Percentiles rank a stretch among this genome's conserved stretches.
These are phyloP conservation scores for Suhomyces kunorum DNA, from an alignment of 1,139 yeast species.

Conservation along the genomic window DNA sequence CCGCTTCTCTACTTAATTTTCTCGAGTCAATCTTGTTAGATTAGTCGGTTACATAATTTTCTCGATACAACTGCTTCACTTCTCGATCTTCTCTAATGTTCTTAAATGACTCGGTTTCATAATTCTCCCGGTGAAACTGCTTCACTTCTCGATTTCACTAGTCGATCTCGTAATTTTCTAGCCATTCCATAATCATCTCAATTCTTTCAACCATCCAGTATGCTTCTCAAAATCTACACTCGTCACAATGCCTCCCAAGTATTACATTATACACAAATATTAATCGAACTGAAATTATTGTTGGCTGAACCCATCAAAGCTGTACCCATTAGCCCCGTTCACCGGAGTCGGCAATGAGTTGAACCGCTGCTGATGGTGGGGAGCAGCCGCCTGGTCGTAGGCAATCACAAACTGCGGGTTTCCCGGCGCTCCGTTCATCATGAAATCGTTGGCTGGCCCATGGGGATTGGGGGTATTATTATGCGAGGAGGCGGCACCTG, in stretches of 20 bases:
- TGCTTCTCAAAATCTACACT: no score
- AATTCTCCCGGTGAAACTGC: no score
- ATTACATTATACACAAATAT: slow-evolving; percentile 5
- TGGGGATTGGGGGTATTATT: slow-evolving; percentile 12
- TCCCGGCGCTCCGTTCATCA: slow-evolving; percentile 11
- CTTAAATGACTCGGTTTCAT: no score
- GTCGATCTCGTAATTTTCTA: no score
- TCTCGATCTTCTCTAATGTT: no score
- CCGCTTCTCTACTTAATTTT: no score
- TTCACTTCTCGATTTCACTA: no score
- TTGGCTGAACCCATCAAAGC: slow-evolving; percentile 18
- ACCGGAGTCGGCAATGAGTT: slow-evolving; percentile 34
- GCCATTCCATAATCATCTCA: no score
- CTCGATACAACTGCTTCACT: no score
- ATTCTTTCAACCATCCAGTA: no score
- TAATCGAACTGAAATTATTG: slow-evolving; percentile 8
- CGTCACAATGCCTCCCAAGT: slow-evolving; percentile 3
- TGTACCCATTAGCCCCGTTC: slow-evolving; percentile 18
- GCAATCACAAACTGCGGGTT: slow-evolving; percentile 18
- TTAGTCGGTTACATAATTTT: no score
- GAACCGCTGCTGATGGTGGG: slow-evolving; percentile 29
- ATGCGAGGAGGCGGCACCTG: slow-evolving; percentile 15
- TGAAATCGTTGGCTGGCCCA: slow-evolving; percentile 11
- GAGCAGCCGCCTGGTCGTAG: slow-evolving; percentile 17
- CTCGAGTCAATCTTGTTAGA: no score